Evolutionary conservation across 1,139 yeast genomes (phyloP).

Genomic region (Geotrichum europaeum): DNA sequence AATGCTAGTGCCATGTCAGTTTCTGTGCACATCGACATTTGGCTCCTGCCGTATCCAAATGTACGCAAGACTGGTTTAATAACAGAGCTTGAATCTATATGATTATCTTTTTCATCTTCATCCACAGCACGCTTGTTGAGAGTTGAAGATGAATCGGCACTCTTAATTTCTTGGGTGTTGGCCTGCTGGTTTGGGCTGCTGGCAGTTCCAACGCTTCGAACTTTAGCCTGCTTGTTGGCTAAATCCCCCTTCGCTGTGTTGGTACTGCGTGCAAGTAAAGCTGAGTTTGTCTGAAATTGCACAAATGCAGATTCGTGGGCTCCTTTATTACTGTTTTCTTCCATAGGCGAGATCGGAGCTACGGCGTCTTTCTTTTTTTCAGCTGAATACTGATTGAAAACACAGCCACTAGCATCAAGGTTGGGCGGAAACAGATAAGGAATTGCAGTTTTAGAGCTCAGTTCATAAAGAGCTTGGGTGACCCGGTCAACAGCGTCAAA

Average conservation of each 20-base stretch:
- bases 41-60: not conserved
- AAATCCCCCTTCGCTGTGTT: not conserved
- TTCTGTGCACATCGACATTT: not conserved
- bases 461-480: constrained; percentile 37
- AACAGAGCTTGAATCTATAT: not conserved
- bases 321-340: not conserved
- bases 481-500: constrained; percentile 44
- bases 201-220: not conserved
- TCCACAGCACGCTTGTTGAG: not conserved
- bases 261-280: not conserved
- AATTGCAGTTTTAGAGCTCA: constrained; percentile 31
- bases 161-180: not conserved
- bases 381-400: constrained; percentile 15
- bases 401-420: constrained; percentile 49
- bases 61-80: not conserved
- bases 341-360: not conserved
- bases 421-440: constrained; percentile 41
- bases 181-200: not conserved
- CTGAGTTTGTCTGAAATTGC: not conserved
- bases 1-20: not conserved
- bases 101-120: not conserved
- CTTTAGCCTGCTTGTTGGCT: not conserved
- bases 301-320: not conserved
- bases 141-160: not conserved
- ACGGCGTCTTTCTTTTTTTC: not conserved